These are phyloP conservation scores for Bipolaris zeicola DNA, from an alignment of 2,329 filamentous ascomycete species.

Conservation along the genomic window DNA sequence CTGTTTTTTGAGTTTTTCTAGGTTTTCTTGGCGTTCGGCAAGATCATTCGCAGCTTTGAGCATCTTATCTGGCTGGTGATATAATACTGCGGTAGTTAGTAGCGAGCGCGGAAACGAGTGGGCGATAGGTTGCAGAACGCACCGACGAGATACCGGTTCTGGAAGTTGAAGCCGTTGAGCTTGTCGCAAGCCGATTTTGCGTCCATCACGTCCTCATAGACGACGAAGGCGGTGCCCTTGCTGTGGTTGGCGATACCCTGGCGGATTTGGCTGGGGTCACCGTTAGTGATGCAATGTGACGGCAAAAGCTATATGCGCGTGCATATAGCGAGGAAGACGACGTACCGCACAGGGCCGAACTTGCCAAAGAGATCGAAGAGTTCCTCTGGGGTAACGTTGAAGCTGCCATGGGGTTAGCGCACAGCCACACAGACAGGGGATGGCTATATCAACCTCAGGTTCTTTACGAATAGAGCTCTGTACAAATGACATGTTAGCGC, in stretches of 20 bases:
- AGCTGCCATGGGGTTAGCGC: conserved; percentile 62
- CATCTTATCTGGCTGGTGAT: conserved; percentile 80
- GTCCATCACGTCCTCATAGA: conserved; percentile 99
- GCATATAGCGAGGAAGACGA: conserved; percentile 26
- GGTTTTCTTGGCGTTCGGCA: conserved; percentile 89
- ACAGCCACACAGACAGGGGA: background rate
- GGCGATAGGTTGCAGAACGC: conserved; percentile 47
- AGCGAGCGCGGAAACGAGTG: conserved; percentile 7
- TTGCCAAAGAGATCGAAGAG: conserved; percentile 99
- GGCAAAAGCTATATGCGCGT: conserved; percentile 2
- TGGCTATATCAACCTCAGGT: conserved; percentile 75
- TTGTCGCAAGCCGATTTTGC: conserved; percentile 99
- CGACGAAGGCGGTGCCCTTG: conserved; percentile 97
- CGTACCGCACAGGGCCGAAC: conserved; percentile 92
- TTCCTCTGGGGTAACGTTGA: conserved; percentile 98
- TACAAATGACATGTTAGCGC: conserved; percentile 35
- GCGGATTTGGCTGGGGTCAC: conserved; percentile 80
- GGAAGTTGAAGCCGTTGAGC: conserved; percentile 99
- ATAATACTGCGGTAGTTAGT: conserved; percentile 60
- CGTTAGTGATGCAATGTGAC: conserved; percentile 24
- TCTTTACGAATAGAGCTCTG: conserved; percentile 99
- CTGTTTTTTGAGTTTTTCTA: conserved; percentile 97
- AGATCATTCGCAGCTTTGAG: conserved; percentile 90
- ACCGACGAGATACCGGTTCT: conserved; percentile 98
- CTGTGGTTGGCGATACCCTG: conserved; percentile 97